Percentiles rank a stretch among this genome's conserved stretches.
phyloP scores from a whole-genome alignment of 1,284 basidiomycete species.

The Irpex rosettiformis region DNA sequence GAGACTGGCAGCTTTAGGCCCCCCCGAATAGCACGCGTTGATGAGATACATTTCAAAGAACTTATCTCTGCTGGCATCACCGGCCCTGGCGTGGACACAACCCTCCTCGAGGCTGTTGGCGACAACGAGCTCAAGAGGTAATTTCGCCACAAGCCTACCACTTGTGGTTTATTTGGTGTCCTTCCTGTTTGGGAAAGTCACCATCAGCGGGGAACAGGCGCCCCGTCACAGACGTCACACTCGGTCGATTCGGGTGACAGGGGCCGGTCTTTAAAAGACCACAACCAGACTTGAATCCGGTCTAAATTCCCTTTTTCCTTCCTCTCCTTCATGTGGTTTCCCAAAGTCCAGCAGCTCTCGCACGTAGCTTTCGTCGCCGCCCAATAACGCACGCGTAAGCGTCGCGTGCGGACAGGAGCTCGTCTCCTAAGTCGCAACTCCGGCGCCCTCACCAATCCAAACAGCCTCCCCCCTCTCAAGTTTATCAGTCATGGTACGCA shows the following conservation, averaged over 20 bases:
- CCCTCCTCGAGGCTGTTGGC: slow-evolving; percentile 5
- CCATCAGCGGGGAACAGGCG: neutral
- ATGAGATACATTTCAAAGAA: neutral
- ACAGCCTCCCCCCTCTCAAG: slow-evolving; percentile 2
- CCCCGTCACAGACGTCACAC: neutral
- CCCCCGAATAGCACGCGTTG: neutral
- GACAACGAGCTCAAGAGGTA: slow-evolving; percentile 9
- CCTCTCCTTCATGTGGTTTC: slow-evolving; percentile 8
- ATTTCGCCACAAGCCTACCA: slow-evolving; percentile 16
- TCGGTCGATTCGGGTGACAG: slow-evolving; percentile 3
- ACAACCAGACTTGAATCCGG: slow-evolving; percentile 1
- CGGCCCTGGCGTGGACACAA: neutral
- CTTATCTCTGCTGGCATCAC: slow-evolving; percentile 11
- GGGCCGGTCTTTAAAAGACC: slow-evolving; percentile 11
- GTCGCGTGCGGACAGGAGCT: slow-evolving; percentile 28
- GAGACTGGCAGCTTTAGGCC: neutral
- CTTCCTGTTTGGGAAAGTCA: neutral
- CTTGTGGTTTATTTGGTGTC: slow-evolving; percentile 6
- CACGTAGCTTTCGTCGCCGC: slow-evolving; percentile 18
- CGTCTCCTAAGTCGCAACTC: slow-evolving; percentile 18
- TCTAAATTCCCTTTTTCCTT: slow-evolving; percentile 1
- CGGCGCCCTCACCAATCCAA: slow-evolving; percentile 21
- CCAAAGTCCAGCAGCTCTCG: slow-evolving; percentile 16
- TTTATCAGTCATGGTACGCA: slow-evolving; percentile 20
- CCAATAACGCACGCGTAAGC: slow-evolving; percentile 30